Base-by-base conservation (phyloP, 192 early-diverging fungal genomes). In the Phlyctochytrium arcticum region DNA sequence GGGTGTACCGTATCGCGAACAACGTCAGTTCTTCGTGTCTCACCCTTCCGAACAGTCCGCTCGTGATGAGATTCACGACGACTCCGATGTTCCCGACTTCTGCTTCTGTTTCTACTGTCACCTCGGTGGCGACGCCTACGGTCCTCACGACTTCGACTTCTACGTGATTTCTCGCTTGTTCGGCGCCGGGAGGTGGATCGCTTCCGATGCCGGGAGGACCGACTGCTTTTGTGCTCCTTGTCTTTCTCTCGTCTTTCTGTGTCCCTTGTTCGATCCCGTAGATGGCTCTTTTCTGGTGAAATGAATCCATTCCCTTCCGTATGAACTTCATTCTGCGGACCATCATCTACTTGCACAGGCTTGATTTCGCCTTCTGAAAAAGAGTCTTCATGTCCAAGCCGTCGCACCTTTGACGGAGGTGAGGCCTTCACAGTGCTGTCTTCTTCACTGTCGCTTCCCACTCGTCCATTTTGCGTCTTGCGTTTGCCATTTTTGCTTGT, bases 141-240 rank as follows among this genome's bases (percentile, higher is more conserved):
- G 4, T 35, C 26, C 12, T 63, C 61, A 6, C 48, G 24, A 26
- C 35, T 32, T 7, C 50, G 27, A 30, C 61, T 42, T n/a, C 53
- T 33, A 23, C 35, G 49, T 6, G 48, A 51, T 9, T 31, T 53
- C 17, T 36, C 19, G n/a, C 58, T 10, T 3, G 34, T 46, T 27
- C 49, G 26, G 10, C 34, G 34, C 27, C 61, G 48, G 15, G 61
- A 63, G 17, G 61, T 51, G 3, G 61, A 63, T 32, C 61, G 48
- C 23, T 63, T 46, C 21, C 61, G 36, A 39, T 60, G 61, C 17
- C 50, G 47, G 23, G 61, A 63, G 5, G 61, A 63, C n/a, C n/a
- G n/a, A n/a, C n/a, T n/a, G n/a, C n/a, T n/a, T n/a, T n/a, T n/a
- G n/a, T n/a, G n/a, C n/a, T n/a, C n/a, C n/a, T n/a, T n/a, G n/a